Base-by-base conservation (phyloP, 1,284 basidiomycete species). In the Kwoniella shivajii region DNA sequence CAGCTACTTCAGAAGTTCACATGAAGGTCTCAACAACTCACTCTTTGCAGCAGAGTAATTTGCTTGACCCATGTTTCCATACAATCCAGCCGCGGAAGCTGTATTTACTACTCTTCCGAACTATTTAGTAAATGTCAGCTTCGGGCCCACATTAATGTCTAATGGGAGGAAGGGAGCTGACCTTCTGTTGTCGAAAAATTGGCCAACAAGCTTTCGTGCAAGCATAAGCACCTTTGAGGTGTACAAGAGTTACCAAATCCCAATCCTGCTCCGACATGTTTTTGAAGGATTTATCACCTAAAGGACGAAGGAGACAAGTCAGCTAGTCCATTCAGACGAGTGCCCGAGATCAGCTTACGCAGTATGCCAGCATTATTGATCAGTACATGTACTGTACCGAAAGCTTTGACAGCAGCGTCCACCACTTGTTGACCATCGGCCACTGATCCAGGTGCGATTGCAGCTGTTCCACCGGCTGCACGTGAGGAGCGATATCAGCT, bases 341-440 rank as follows among this genome's bases (percentile, higher is more conserved):
- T 50, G 33, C 20, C 45, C 4, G 14, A 30, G 42, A 38, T 45
- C 6, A 60, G 52, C 72, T 69, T 61, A 89, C 93, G 85, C 49
- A 99, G 81, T 66, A 99, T 93, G 54, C 96, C 95, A 46, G 96
- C 96, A 80, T 99, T 99, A 82, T 99, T 99, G 73, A 98, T 88
- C 47, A 95, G 84, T 61, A 85, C 75, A 88, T 90, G 64, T 83
- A 96, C 83, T 2, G 82, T 82, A 1, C 94, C 94, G 78, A 93
- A 99, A 24, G 86, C 85, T 69, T 94, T 86, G 36, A 97, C 78
- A 26, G 93, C 94, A 79, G 92, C 84, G 53, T 78, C 75, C 65
- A 99, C 88, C 60, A 95, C 88, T 55, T 90, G 87, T 39, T 83
- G 84, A 16, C 95, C 96, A 65, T 98, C 92, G 7, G 88, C 86